Evolutionary conservation across 768 basidiomycete species (phyloP), one percentile per base, ranked within the genome.

Genomic region (Mycena alexandri): DNA sequence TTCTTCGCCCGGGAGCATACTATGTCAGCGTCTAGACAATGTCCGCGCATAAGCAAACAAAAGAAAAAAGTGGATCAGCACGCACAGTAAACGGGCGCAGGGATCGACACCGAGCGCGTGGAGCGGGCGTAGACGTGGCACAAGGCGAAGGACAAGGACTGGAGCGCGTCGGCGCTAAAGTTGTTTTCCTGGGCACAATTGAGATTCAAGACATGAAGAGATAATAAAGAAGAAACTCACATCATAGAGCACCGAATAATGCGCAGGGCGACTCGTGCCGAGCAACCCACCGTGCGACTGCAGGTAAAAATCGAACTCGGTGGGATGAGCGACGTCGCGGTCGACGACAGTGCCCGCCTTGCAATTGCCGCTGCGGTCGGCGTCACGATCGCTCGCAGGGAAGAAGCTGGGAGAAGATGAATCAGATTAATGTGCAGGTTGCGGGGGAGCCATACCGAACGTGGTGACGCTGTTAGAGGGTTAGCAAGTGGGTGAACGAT

Each of bases 1-100:
- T 93, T 92, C 79, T 91, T 93, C 0, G 93, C 90, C 4, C 93
- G 86, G 1, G 90, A 83, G 74, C 93, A 94, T 21, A 89, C 84
- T 22, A 86, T 87, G 70, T 89, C 86, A 5, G 87, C 87, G 69
- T 89, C 87, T 88, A 63, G 42, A 29, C 3, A 6, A 29, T 29
- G 29, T 3, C 29, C 43, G 25, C 9, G 17, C 29, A 46, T 61
- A 9, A 61, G 46, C 3, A 19, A 46, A 2, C 5, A 0, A 21
- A 24, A 46, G 12, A 21, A 21, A 13, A 21, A 11, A 38, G 36
- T 21, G 14, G 25, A 21, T n/a, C 17, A 24, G 16, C 24, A 53
- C 48, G n/a, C 14, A 71, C 69, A 71, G 33, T 71, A 65, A 10
- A 71, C 66, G 1, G 70, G 70, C 2, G 70, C 70, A 8, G 70